Evolutionary conservation across 2,329 filamentous ascomycete species (phyloP), one percentile per base, ranked within the genome.

Genomic region (Cadophora malorum): DNA sequence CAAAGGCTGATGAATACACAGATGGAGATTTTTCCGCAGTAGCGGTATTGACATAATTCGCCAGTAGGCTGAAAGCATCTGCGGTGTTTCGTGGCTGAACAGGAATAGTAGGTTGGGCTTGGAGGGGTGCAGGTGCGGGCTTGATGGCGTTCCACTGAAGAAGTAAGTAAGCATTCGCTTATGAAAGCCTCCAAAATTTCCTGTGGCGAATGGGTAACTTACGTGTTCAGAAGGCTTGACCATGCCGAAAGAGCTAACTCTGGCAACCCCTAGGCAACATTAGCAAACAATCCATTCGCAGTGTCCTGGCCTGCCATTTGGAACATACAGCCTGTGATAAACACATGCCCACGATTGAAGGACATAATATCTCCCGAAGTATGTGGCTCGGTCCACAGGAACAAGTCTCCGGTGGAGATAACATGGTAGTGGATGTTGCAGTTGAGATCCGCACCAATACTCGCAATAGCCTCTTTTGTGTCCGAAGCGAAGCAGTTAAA

Each of bases 301-400:
- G 8, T 38, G 4, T 38, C 12, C 12, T 38, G 35, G 5, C 28
- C 28, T 28, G 28, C 5, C 28, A 28, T 28, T 28, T 14, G 35
- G 8, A 19, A 19, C 41, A 45, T 45, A 45, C 41, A 67, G 14
- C 62, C 62, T 45, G 60, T 47, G 28, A 69, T 47, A 8, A 69
- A 69, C 25, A 52, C 14, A 55, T 65, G 63, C 0, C 62, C 68
- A 10, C 53, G 47, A 33, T 45, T 58, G 6, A 60, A 56, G 28
- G 68, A 55, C 1, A 7, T n/a, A 19, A 19, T 21, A 45, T 67
- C 65, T 6, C 45, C 35, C 16, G 33, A 12, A 33, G 12, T 52
- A 1, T 41, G 35, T 19, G 68, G 25, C 31, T 58, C 53, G 3
- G 58, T 60, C 69, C 69, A 70, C 14, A 68, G 58, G 2, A 70